These are phyloP conservation scores for Eleusine coracana DNA, from an alignment of 176 grass and related monocot genomes.

Conservation along the genomic window DNA sequence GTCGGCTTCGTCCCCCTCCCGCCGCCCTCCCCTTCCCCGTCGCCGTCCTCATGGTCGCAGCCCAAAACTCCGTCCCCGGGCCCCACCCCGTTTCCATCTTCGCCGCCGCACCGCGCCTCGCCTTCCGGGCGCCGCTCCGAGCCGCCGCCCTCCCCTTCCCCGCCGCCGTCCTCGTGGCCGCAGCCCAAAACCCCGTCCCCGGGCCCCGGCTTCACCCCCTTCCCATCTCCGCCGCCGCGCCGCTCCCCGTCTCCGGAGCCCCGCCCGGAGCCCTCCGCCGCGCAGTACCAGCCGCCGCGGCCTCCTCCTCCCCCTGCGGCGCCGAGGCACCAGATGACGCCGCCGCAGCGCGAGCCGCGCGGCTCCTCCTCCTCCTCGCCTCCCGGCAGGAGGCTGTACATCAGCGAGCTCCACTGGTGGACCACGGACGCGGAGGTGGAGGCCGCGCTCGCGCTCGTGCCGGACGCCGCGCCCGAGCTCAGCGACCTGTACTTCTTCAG, in stretches of 20 bases:
- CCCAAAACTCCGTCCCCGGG: constrained; percentile 47
- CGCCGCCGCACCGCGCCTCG: background rate
- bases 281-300: background rate
- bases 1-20: constrained; percentile 38
- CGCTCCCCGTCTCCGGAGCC: background rate
- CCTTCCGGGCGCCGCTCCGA: background rate
- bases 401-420: constrained; percentile 71
- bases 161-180: background rate
- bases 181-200: constrained; percentile 46
- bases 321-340: constrained; percentile 1
- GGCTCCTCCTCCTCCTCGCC: background rate
- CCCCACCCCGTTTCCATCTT: background rate
- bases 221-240: background rate
- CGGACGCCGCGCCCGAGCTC: constrained; percentile 41
- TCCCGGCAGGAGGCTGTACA: constrained; percentile 45
- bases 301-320: background rate
- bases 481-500: constrained; percentile 52
- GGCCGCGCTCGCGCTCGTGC: constrained; percentile 58
- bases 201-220: background rate
- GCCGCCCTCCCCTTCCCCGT: constrained; percentile 8
- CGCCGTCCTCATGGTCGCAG: constrained; percentile 36
- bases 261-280: constrained; percentile 15
- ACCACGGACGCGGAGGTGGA: constrained; percentile 66
- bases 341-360: background rate
- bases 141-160: background rate